Evolutionary conservation across 2,329 filamentous ascomycete genomes (phyloP).

Genomic region (Alternaria incomplexa): DNA sequence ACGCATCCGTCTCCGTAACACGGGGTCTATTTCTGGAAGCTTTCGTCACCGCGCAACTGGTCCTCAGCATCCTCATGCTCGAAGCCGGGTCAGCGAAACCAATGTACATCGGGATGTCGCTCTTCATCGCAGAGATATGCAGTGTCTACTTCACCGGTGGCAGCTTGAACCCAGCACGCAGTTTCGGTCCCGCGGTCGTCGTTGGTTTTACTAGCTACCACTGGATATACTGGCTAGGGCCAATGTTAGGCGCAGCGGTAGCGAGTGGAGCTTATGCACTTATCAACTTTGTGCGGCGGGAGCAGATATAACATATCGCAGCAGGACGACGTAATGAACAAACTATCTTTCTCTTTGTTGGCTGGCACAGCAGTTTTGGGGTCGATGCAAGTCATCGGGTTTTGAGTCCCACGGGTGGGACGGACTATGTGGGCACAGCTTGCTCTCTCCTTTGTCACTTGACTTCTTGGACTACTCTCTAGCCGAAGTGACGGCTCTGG

Average conservation of each 20-base stretch:
- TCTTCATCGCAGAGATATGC: slow-evolving; percentile 66
- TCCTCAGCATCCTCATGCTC: slow-evolving; percentile 59
- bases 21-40: slow-evolving; percentile 38
- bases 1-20: slow-evolving; percentile 27
- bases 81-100: slow-evolving; percentile 69
- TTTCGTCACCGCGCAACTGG: slow-evolving; percentile 43
- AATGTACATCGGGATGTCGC: slow-evolving; percentile 71
- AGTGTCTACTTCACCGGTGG: slow-evolving; percentile 56
- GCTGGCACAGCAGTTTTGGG: background rate
- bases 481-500: background rate
- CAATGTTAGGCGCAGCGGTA: slow-evolving; percentile 49
- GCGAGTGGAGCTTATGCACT: slow-evolving; percentile 57
- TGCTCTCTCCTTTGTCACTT: background rate
- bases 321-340: slow-evolving; percentile 6
- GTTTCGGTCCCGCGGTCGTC: slow-evolving; percentile 54
- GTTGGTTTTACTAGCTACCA: slow-evolving; percentile 49
- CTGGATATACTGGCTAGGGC: slow-evolving; percentile 52
- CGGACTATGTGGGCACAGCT: background rate
- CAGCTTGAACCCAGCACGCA: slow-evolving; percentile 55
- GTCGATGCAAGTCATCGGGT: background rate
- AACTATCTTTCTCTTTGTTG: background rate
- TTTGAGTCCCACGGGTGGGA: background rate
- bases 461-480: background rate
- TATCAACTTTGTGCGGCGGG: slow-evolving; percentile 35
- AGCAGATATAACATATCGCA: background rate